phyloP scores from a whole-genome alignment of 2,329 filamentous ascomycete genomes.

The Pestalotiopsis sp. region DNA sequence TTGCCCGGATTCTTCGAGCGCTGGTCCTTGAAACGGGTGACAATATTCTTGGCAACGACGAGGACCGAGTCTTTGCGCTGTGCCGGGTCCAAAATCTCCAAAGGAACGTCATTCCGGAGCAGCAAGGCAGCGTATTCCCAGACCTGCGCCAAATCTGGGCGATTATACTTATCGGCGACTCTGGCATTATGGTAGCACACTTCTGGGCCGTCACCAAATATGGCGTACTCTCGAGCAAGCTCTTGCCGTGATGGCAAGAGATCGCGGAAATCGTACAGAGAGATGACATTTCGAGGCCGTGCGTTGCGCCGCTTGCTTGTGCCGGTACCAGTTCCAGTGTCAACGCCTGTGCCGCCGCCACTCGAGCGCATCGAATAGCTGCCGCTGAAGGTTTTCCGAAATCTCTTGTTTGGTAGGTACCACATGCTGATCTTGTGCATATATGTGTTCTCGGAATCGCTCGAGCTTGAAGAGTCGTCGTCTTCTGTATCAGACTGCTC shows the following conservation, averaged over 20 bases:
- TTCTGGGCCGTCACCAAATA: constrained; percentile 80
- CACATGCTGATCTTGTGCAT: constrained; percentile 60
- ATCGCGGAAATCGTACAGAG: constrained; percentile 70
- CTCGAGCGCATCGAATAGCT: constrained; percentile 61
- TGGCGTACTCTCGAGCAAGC: constrained; percentile 78
- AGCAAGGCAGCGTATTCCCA: constrained; percentile 84
- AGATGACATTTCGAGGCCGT: constrained; percentile 69
- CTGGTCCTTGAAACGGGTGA: constrained; percentile 41
- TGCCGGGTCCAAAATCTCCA: constrained; percentile 62
- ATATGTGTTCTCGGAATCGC: constrained; percentile 66
- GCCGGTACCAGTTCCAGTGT: constrained; percentile 58
- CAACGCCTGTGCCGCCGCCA: constrained; percentile 61
- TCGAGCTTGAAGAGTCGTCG: constrained; percentile 53
- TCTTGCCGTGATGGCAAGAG: constrained; percentile 78
- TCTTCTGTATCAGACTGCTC: constrained; percentile 55
- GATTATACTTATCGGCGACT: constrained; percentile 73
- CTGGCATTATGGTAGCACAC: constrained; percentile 84
- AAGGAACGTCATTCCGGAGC: constrained; percentile 74
- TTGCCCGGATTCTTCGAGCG: constrained; percentile 19
- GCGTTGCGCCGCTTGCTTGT: constrained; percentile 50
- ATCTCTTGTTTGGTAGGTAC: constrained; percentile 55
- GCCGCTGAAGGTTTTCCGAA: constrained; percentile 59
- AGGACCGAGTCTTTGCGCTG: constrained; percentile 63
- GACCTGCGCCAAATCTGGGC: constrained; percentile 73
- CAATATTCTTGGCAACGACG: constrained; percentile 67